A percentile compares a stretch with the other conserved stretches of the same genome.
phyloP scores from a whole-genome alignment of 352 stramenopile species.

The Nannochloropsis limnetica region DNA sequence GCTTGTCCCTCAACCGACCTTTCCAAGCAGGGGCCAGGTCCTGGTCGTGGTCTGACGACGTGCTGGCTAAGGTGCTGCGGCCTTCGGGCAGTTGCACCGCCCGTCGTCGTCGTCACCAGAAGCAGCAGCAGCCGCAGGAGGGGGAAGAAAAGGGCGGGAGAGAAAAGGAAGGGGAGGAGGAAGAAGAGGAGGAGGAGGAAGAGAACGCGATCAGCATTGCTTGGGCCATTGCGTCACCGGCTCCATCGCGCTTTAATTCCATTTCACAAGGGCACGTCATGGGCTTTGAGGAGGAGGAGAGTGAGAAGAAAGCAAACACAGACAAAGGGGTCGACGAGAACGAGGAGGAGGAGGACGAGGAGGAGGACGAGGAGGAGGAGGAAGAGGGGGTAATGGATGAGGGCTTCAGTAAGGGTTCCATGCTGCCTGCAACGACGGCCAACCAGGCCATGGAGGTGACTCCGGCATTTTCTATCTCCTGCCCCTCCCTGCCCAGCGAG shows the following conservation, averaged over 20 bases:
- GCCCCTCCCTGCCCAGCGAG: background rate
- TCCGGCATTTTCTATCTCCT: background rate
- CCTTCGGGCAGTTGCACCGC: background rate
- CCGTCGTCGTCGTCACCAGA: background rate
- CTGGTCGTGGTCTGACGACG: background rate
- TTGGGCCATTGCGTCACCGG: background rate
- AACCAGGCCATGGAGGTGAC: background rate
- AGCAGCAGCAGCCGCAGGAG: background rate
- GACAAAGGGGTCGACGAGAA: background rate
- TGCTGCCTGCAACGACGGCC: background rate
- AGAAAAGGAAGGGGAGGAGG: background rate
- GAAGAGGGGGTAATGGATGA: background rate
- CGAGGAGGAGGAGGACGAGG: background rate
- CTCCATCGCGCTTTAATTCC: background rate
- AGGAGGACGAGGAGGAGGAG: background rate
- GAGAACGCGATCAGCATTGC: background rate
- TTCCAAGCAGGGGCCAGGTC: background rate
- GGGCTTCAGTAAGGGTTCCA: background rate
- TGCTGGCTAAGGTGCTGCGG: background rate
- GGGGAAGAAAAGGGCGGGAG: background rate
- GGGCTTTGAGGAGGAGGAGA: background rate
- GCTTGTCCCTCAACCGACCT: background rate
- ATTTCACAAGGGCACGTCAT: background rate
- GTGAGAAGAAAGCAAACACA: background rate
- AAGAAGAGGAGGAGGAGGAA: background rate